Evolutionary conservation across 257 asterid species (phyloP).

Genomic region (Jaltomata sinuosa): DNA sequence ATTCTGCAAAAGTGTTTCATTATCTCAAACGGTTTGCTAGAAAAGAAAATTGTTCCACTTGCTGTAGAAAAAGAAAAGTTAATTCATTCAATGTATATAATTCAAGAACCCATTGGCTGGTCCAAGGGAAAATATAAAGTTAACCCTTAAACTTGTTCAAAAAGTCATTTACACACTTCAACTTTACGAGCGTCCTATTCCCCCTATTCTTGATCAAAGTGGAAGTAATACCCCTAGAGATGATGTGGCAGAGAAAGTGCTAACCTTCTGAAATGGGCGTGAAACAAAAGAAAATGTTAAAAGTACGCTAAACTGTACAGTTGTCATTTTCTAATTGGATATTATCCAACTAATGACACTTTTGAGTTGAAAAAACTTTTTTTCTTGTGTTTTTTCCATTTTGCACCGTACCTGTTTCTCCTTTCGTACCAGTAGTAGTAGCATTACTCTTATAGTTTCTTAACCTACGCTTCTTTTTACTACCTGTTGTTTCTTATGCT

Average conservation of each 20-base stretch:
- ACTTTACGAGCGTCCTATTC: background rate
- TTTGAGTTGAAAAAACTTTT: background rate
- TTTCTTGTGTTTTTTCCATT: background rate
- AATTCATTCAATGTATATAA: background rate
- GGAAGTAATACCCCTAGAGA: background rate
- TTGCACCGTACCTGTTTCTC: background rate
- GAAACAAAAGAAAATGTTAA: background rate
- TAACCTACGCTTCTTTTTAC: background rate
- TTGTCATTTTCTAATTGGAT: background rate
- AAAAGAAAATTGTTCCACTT: background rate
- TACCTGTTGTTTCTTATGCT: background rate
- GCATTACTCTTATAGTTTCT: background rate
- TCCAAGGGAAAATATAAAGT: background rate
- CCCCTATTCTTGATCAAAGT: background rate
- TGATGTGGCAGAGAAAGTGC: background rate
- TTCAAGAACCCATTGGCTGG: background rate
- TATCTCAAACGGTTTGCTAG: background rate
- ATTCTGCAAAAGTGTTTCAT: background rate
- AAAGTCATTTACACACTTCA: background rate
- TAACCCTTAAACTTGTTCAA: background rate
- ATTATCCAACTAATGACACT: background rate
- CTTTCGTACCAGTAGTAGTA: background rate
- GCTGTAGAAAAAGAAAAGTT: background rate
- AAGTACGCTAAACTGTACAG: background rate
- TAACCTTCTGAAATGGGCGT: background rate